phyloP scores from a whole-genome alignment of 2,329 filamentous ascomycete species.

The Penicillium brasilianum region DNA sequence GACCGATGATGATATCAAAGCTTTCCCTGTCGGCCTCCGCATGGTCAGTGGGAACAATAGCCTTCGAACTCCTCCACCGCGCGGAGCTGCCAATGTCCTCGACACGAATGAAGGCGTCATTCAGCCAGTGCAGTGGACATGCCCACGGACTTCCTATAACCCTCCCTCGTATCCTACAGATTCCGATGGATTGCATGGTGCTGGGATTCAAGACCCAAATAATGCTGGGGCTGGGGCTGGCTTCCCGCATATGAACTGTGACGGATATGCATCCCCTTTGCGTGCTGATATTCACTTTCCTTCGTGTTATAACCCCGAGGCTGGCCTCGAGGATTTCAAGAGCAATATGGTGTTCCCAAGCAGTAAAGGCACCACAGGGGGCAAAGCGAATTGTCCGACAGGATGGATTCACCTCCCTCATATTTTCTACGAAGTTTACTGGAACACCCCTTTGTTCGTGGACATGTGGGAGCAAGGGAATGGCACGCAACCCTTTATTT shows the following conservation, averaged over 20 bases:
- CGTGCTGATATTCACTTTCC: conserved; percentile 26
- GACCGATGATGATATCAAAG: conserved; percentile 67
- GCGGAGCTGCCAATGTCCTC: conserved; percentile 52
- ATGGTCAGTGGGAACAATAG: conserved; percentile 69
- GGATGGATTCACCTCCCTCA: conserved; percentile 23
- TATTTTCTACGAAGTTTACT: conserved; percentile 28
- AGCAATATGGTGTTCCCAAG: conserved; percentile 21
- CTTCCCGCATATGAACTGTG: conserved; percentile 29
- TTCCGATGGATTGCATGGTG: conserved; percentile 23
- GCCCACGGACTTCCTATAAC: conserved; percentile 16
- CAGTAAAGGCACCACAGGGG: conserved; percentile 17
- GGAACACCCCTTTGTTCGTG: conserved; percentile 21
- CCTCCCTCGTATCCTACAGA: conserved; percentile 19
- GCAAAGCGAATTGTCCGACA: conserved; percentile 20
- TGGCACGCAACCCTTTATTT: conserved; percentile 19
- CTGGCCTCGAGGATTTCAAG: conserved; percentile 17
- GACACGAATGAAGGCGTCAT: conserved; percentile 22
- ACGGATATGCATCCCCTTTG: conserved; percentile 20
- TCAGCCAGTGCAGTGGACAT: conserved; percentile 27
- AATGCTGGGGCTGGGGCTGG: conserved; percentile 21
- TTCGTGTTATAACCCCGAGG: conserved; percentile 23
- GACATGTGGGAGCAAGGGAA: conserved; percentile 19
- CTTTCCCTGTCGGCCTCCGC: conserved; percentile 73
- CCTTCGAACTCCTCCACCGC: conserved; percentile 45
- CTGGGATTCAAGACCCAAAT: conserved; percentile 24